phyloP scores from a whole-genome alignment of 495 filamentous ascomycete species.

The Peziza echinospora region DNA sequence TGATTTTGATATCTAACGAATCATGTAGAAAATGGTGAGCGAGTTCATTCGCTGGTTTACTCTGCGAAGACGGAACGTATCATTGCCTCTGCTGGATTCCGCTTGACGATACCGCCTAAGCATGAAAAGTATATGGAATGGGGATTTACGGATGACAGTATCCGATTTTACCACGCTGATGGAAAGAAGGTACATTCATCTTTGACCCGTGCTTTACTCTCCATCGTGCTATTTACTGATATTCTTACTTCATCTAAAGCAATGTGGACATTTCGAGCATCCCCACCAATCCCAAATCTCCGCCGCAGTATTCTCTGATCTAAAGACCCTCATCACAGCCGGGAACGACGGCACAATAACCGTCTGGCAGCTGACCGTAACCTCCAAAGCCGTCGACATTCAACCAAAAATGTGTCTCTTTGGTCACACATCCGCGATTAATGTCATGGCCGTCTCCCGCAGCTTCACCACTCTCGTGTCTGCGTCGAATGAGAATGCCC shows the following conservation, averaged over 20 bases:
- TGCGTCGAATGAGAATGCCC: slow-evolving; percentile 54
- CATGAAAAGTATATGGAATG: slow-evolving; percentile 89
- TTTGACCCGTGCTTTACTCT: no score
- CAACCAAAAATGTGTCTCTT: slow-evolving; percentile 64
- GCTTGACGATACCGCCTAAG: slow-evolving; percentile 64
- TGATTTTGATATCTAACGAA: neutral
- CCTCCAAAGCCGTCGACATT: slow-evolving; percentile 50
- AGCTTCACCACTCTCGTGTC: slow-evolving; percentile 71
- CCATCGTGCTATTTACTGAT: slow-evolving; percentile 9
- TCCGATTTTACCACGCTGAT: slow-evolving; percentile 71
- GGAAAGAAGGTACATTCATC: slow-evolving; percentile 34
- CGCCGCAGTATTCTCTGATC: slow-evolving; percentile 62
- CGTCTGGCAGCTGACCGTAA: slow-evolving; percentile 47
- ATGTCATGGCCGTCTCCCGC: slow-evolving; percentile 57
- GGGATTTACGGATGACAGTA: slow-evolving; percentile 82
- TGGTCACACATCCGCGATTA: slow-evolving; percentile 67
- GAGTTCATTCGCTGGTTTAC: slow-evolving; percentile 59
- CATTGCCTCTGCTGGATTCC: slow-evolving; percentile 59
- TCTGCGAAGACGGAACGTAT: slow-evolving; percentile 59
- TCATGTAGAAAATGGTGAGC: slow-evolving; percentile 55
- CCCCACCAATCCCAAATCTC: slow-evolving; percentile 76
- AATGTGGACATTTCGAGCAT: slow-evolving; percentile 71
- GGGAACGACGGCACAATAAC: slow-evolving; percentile 81
- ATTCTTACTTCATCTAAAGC: slow-evolving; percentile 18
- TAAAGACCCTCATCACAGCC: slow-evolving; percentile 69